A percentile compares a stretch with the other conserved stretches of the same genome.
These are phyloP conservation scores for Styphnolobium japonicum DNA, from an alignment of 306 rosid species.

Conservation along the genomic window DNA sequence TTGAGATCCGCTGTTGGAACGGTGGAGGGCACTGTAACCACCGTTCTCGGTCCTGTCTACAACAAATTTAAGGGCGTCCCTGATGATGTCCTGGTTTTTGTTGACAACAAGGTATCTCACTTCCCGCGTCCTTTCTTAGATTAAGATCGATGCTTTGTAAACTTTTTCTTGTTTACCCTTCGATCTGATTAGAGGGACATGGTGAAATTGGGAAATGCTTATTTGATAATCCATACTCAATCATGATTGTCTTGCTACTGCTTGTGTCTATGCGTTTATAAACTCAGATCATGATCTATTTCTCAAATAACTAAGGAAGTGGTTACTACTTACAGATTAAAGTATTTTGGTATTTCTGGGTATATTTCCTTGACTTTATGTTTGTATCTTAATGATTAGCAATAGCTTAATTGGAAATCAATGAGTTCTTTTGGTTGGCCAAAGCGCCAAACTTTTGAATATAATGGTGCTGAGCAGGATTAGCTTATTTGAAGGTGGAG, in stretches of 20 bases:
- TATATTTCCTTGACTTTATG: neutral
- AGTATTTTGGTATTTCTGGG: neutral
- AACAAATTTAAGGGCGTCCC: constrained; percentile 53
- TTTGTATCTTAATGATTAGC: neutral
- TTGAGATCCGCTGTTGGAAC: constrained; percentile 60
- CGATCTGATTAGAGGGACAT: neutral
- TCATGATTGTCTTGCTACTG: neutral
- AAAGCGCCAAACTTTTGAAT: neutral
- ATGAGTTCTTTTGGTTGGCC: neutral
- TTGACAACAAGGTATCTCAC: constrained; percentile 58
- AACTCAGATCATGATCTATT: constrained; percentile 27
- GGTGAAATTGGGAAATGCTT: neutral
- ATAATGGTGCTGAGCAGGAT: neutral
- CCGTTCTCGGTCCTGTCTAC: constrained; percentile 60
- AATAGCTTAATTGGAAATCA: neutral
- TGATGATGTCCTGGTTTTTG: constrained; percentile 57
- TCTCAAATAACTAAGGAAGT: neutral
- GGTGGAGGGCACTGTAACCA: constrained; percentile 56
- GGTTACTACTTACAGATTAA: neutral
- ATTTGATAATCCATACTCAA: neutral
- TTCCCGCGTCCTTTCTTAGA: neutral
- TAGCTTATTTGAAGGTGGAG: neutral
- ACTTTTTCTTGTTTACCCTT: neutral
- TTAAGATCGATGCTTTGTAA: neutral
- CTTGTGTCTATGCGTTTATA: neutral